These are phyloP conservation scores for Fusarium armeniacum DNA, from an alignment of 2,329 filamentous ascomycete species.

Conservation along the genomic window DNA sequence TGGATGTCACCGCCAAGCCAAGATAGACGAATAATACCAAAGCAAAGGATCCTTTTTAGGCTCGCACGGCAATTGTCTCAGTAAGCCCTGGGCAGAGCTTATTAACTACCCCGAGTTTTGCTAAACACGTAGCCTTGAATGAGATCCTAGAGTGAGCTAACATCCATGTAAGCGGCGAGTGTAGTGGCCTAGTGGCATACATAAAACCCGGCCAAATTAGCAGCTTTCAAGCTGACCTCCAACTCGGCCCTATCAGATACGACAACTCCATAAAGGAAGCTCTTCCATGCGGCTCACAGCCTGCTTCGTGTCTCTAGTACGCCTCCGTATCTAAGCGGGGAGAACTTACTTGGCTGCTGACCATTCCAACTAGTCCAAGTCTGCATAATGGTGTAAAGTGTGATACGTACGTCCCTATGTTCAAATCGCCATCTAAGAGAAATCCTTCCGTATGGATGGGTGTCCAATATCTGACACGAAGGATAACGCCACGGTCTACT, in stretches of 20 bases:
- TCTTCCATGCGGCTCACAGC: neutral
- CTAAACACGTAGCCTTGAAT: neutral
- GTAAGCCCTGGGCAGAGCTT: slow-evolving; percentile 12
- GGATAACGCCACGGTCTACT: slow-evolving; percentile 3
- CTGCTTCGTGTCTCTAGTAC: neutral
- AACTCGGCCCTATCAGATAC: slow-evolving; percentile 2
- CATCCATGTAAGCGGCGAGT: neutral
- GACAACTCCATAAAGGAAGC: neutral
- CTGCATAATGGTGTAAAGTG: neutral
- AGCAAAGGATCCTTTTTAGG: neutral
- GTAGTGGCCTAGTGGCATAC: neutral
- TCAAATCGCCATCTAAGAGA: neutral
- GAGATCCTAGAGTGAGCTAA: neutral
- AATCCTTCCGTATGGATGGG: neutral
- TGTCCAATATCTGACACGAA: neutral
- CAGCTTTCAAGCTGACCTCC: slow-evolving; percentile 1
- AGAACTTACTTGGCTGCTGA: neutral
- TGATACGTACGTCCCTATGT: neutral
- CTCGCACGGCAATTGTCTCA: slow-evolving; percentile 14
- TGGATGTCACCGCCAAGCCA: neutral
- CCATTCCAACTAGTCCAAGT: neutral
- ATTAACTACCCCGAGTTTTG: slow-evolving; percentile 1
- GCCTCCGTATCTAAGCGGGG: neutral
- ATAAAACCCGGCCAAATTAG: neutral
- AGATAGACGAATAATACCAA: neutral